These are phyloP conservation scores for Ambrosiella beaveri DNA, from an alignment of 2,329 filamentous ascomycete species.

Conservation along the genomic window DNA sequence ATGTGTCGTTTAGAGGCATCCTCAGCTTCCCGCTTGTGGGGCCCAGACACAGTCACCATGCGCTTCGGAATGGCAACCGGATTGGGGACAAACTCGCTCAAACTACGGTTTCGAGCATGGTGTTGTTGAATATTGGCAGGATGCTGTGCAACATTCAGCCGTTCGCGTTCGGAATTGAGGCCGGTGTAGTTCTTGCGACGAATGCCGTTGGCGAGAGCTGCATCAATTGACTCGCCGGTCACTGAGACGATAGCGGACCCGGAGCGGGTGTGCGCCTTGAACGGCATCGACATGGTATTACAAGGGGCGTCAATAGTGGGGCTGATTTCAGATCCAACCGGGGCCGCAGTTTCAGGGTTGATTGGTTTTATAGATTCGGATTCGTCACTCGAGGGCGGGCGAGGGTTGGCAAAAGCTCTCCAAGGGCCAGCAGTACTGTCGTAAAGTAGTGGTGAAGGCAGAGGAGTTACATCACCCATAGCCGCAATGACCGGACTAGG, in stretches of 20 bases:
- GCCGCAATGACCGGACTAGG: constrained; percentile 58
- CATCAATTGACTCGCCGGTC: constrained; percentile 34
- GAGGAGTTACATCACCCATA: constrained; percentile 61
- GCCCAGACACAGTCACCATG: constrained; percentile 54
- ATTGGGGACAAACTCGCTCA: constrained; percentile 77
- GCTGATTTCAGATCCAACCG: constrained; percentile 15
- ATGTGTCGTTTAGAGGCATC: constrained; percentile 28
- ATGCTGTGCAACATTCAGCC: constrained; percentile 6
- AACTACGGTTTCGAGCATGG: constrained; percentile 60
- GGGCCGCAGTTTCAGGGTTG: neutral
- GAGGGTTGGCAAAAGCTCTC: constrained; percentile 30
- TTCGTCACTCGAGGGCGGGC: constrained; percentile 1
- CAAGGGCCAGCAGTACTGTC: constrained; percentile 50
- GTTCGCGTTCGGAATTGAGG: constrained; percentile 17
- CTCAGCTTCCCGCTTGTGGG: constrained; percentile 28
- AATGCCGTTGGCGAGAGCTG: constrained; percentile 32
- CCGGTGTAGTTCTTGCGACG: constrained; percentile 41
- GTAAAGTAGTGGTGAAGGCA: constrained; percentile 56
- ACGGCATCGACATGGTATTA: constrained; percentile 20
- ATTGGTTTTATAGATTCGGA: constrained; percentile 14
- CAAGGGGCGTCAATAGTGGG: constrained; percentile 30
- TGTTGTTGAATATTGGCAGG: constrained; percentile 8
- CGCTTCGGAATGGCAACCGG: constrained; percentile 49
- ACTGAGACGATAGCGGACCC: constrained; percentile 30
- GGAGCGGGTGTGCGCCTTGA: neutral